These are phyloP conservation scores for Letharia columbiana DNA, from an alignment of 495 filamentous ascomycete genomes.

Conservation along the genomic window DNA sequence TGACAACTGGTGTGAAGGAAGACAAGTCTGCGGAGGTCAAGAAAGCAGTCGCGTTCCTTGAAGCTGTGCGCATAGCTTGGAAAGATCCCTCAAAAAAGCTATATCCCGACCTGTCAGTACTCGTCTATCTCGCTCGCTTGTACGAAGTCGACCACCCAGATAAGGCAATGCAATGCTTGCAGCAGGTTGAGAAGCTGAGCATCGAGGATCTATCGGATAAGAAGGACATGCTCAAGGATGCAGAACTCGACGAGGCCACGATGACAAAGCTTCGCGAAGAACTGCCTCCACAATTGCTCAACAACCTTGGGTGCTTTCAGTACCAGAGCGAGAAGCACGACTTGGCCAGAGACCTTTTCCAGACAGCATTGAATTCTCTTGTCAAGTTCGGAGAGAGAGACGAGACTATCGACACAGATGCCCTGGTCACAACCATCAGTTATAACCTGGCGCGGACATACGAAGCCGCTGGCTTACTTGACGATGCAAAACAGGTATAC, in stretches of 20 bases:
- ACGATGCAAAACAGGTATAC: constrained; percentile 81
- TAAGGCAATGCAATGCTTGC: constrained; percentile 81
- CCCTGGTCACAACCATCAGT: constrained; percentile 83
- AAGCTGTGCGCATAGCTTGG: constrained; percentile 80
- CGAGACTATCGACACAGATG: constrained; percentile 65
- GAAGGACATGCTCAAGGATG: constrained; percentile 56
- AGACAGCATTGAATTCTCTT: constrained; percentile 79
- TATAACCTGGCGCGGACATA: constrained; percentile 97
- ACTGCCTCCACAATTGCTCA: constrained; percentile 82
- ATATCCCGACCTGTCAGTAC: constrained; percentile 71
- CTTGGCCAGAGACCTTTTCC: constrained; percentile 75
- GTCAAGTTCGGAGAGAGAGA: constrained; percentile 61
- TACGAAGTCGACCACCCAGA: constrained; percentile 82
- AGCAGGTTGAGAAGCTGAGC: constrained; percentile 83
- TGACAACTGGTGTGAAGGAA: constrained; percentile 58
- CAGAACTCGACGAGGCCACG: constrained; percentile 50
- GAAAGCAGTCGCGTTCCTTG: constrained; percentile 74
- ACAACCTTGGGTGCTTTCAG: constrained; percentile 94
- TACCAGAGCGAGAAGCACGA: constrained; percentile 78
- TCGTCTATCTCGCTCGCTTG: constrained; percentile 82
- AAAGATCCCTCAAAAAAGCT: constrained; percentile 80
- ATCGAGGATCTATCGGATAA: constrained; percentile 57
- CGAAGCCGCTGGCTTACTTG: constrained; percentile 69
- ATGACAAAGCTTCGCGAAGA: constrained; percentile 57
- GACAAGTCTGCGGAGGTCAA: constrained; percentile 75